These are phyloP conservation scores for Ustilago hordei DNA, from an alignment of 1,284 basidiomycete genomes.

Conservation along the genomic window DNA sequence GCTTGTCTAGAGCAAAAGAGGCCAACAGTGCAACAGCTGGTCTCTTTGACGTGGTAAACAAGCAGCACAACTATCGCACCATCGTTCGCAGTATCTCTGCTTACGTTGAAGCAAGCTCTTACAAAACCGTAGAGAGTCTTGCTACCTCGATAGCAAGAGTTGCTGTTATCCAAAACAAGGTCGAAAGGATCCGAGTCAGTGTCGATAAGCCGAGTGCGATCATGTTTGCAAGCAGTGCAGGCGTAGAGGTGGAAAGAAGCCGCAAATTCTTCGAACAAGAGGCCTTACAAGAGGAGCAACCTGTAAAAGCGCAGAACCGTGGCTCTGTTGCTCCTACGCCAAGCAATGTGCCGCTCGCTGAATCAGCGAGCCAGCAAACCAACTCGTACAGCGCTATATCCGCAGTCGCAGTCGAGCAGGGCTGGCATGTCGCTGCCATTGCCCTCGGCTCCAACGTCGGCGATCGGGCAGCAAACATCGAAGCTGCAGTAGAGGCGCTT, in stretches of 20 bases:
- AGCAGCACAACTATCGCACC: slow-evolving; percentile 51
- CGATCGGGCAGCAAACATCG: slow-evolving; percentile 86
- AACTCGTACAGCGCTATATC: background rate
- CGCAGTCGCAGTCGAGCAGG: slow-evolving; percentile 9
- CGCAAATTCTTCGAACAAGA: slow-evolving; percentile 68
- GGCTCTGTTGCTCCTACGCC: background rate
- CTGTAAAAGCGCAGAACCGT: slow-evolving; percentile 16
- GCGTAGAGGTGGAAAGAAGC: slow-evolving; percentile 75
- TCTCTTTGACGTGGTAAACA: slow-evolving; percentile 53
- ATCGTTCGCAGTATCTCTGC: slow-evolving; percentile 65
- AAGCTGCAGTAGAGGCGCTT: slow-evolving; percentile 76
- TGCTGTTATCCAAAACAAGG: slow-evolving; percentile 65
- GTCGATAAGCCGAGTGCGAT: slow-evolving; percentile 83
- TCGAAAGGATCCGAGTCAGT: slow-evolving; percentile 71
- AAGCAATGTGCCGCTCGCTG: background rate
- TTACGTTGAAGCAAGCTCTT: slow-evolving; percentile 73
- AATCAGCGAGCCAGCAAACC: background rate
- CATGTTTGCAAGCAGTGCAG: slow-evolving; percentile 77
- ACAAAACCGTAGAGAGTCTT: slow-evolving; percentile 81
- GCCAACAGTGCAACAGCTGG: slow-evolving; percentile 19
- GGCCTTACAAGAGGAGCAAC: slow-evolving; percentile 29
- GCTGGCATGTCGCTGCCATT: slow-evolving; percentile 74
- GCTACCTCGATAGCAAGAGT: slow-evolving; percentile 76
- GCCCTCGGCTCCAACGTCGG: slow-evolving; percentile 92
- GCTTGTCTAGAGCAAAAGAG: slow-evolving; percentile 38